phyloP scores from a whole-genome alignment of 139 green algal genomes.

The Marvania coccoides region DNA sequence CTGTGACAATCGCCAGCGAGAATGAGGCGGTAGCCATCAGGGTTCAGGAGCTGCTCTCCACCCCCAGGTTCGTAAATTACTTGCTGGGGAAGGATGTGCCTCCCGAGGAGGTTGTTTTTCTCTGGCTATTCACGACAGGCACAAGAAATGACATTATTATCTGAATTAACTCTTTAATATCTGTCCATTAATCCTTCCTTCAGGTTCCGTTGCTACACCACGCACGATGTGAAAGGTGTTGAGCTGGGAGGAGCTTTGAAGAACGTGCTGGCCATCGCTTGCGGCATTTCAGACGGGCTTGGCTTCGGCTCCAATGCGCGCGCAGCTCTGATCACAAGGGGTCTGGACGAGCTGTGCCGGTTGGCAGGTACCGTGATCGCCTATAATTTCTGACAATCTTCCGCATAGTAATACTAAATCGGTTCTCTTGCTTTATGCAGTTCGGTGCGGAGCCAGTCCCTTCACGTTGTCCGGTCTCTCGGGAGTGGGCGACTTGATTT shows the following conservation, averaged over 20 bases:
- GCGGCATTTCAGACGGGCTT: constrained; percentile 53
- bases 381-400: not conserved
- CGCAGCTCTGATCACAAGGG: constrained; percentile 41
- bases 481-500: constrained; percentile 78
- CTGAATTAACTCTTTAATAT: too few species aligned
- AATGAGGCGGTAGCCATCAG: constrained; percentile 22
- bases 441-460: constrained; percentile 61
- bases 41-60: constrained; percentile 41
- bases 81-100: too few species aligned
- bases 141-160: too few species aligned
- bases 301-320: constrained; percentile 46
- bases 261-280: constrained; percentile 61
- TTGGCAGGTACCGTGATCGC: constrained; percentile 29
- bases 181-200: too few species aligned
- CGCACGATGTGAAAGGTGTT: constrained; percentile 46
- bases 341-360: constrained; percentile 66
- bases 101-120: too few species aligned
- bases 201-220: constrained; percentile 48
- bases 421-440: constrained; percentile 13
- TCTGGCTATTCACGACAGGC: too few species aligned
- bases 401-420: not conserved
- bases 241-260: constrained; percentile 60
- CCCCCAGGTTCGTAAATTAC: constrained; percentile 36
- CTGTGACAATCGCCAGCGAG: constrained; percentile 44
- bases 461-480: constrained; percentile 73